These are phyloP conservation scores for Tarenaya hassleriana DNA, from an alignment of 345 rosid genomes.

Conservation along the genomic window DNA sequence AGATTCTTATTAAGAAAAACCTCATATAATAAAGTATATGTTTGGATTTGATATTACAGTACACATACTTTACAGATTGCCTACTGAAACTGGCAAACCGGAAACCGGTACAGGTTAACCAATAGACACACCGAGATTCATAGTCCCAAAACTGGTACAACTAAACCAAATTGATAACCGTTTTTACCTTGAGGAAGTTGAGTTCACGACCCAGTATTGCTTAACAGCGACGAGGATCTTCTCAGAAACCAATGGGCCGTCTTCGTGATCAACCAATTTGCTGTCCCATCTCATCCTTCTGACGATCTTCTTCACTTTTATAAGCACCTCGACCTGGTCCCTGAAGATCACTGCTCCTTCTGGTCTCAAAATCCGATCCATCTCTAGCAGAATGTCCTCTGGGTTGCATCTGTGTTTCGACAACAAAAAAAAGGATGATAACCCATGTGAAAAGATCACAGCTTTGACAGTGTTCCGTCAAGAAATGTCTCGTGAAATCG, in stretches of 20 bases:
- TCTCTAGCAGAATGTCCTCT: conserved; percentile 57
- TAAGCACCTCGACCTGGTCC: conserved; percentile 42
- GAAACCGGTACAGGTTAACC: no score
- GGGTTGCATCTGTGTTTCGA: conserved; percentile 34
- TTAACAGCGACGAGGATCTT: conserved; percentile 54
- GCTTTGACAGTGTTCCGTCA: no score
- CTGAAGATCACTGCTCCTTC: conserved; percentile 64
- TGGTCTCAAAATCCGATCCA: conserved; percentile 64
- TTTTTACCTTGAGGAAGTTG: conserved; percentile 6
- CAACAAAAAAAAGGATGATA: no score
- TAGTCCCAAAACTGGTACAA: no score
- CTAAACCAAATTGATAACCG: conserved; percentile 30
- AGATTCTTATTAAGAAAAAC: no score
- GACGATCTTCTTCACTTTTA: conserved; percentile 38
- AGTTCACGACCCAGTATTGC: conserved; percentile 49
- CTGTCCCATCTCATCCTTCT: conserved; percentile 55
- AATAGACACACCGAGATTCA: neutral
- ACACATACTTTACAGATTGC: no score
- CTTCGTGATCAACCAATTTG: conserved; percentile 64
- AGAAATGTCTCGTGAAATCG: no score
- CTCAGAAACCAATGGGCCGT: conserved; percentile 56
- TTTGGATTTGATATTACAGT: no score
- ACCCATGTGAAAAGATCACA: neutral
- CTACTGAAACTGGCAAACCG: no score
- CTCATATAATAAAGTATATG: no score